Percentiles rank a stretch among this genome's conserved stretches.
These are phyloP conservation scores for Tetrapisispora fleetii DNA, from an alignment of 805 yeast species.

Conservation along the genomic window DNA sequence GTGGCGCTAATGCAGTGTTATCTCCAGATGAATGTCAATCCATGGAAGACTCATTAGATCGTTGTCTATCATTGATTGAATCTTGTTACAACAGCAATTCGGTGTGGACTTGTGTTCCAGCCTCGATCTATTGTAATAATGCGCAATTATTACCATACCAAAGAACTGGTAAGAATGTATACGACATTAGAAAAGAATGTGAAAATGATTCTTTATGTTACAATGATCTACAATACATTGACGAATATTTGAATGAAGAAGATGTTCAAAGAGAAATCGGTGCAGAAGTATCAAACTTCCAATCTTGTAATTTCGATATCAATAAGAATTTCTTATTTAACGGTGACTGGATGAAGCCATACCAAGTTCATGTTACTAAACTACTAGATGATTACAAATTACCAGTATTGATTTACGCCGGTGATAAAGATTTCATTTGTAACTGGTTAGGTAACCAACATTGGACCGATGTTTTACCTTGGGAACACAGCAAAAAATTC, in stretches of 20 bases:
- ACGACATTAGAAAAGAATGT: conserved; percentile 79
- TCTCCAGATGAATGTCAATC: conserved; percentile 68
- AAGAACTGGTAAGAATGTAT: conserved; percentile 80
- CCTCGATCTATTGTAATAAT: conserved; percentile 80
- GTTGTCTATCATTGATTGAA: conserved; percentile 68
- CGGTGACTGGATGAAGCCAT: conserved; percentile 91
- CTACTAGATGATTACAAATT: conserved; percentile 48
- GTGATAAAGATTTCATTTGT: conserved; percentile 87
- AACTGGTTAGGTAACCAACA: conserved; percentile 88
- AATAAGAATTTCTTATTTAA: conserved; percentile 71
- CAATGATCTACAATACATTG: conserved; percentile 65
- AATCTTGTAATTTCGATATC: conserved; percentile 69
- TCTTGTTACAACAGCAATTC: conserved; percentile 68
- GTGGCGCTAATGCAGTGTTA: conserved; percentile 72
- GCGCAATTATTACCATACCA: conserved; percentile 74
- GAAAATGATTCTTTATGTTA: conserved; percentile 65
- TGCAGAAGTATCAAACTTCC: conserved; percentile 73
- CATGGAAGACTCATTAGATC: conserved; percentile 58
- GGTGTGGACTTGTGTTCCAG: conserved; percentile 84
- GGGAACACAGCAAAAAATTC: conserved; percentile 49
- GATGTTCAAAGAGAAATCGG: conserved; percentile 77
- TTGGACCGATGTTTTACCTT: conserved; percentile 61
- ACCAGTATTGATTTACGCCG: conserved; percentile 86
- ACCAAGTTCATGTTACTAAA: conserved; percentile 62
- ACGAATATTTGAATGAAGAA: conserved; percentile 65